Percentiles rank a stretch among this genome's conserved stretches.
Evolutionary conservation across 2,329 filamentous ascomycete species (phyloP).

Genomic region (Periconia digitata): DNA sequence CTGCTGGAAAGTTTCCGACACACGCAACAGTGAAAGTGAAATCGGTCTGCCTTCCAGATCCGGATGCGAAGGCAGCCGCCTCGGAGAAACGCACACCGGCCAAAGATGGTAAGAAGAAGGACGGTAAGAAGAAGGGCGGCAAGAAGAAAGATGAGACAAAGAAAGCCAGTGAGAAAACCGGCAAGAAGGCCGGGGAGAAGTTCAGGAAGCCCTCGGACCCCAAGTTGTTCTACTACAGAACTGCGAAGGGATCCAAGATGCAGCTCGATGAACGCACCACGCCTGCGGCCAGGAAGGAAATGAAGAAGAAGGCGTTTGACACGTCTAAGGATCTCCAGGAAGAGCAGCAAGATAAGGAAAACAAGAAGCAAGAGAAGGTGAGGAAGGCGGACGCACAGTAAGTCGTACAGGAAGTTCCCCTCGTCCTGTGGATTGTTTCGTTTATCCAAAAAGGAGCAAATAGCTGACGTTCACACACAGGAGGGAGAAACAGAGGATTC

Average conservation of each 20-base stretch:
- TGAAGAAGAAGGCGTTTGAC: background rate
- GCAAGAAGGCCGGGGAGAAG: background rate
- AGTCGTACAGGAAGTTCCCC: background rate
- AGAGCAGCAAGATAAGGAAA: background rate
- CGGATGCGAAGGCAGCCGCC: background rate
- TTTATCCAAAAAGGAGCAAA: too few relatives aligned
- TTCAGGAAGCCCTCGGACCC: background rate
- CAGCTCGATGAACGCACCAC: background rate
- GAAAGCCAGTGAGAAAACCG: too few relatives aligned
- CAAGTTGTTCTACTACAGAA: background rate
- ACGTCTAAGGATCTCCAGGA: background rate
- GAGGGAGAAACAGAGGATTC: background rate
- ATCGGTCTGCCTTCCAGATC: background rate
- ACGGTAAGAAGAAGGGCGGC: too few relatives aligned
- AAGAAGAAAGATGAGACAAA: too few relatives aligned
- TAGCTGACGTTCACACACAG: background rate
- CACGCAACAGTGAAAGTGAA: background rate
- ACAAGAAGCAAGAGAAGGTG: background rate
- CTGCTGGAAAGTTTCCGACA: background rate
- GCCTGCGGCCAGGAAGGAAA: background rate
- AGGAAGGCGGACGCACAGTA: background rate
- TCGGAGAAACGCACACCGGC: too few relatives aligned
- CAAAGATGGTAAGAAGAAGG: too few relatives aligned
- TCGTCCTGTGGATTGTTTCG: background rate
- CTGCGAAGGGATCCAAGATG: background rate